phyloP scores from a whole-genome alignment of 1,284 basidiomycete species.

The Rhodotorula mucilaginosa region DNA sequence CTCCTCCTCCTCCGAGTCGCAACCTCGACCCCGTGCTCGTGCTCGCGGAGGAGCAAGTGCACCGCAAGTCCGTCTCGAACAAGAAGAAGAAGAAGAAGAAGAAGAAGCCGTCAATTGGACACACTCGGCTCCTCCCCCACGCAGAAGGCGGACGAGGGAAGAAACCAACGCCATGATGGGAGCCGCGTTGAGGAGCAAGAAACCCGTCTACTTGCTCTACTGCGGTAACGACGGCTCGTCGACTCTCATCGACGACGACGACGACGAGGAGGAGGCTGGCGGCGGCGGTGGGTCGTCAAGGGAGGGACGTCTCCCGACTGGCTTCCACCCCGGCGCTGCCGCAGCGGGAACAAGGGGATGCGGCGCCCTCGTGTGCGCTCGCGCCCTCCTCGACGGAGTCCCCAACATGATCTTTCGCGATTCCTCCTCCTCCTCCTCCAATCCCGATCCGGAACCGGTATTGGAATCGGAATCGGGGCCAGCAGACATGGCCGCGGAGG shows the following conservation, averaged over 20 bases:
- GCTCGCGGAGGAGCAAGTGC: too few relatives aligned
- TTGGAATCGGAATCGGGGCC: too few relatives aligned
- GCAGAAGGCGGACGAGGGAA: conserved; percentile 6
- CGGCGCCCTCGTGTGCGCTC: conserved; percentile 26
- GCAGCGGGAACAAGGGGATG: conserved; percentile 10
- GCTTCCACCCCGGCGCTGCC: not conserved
- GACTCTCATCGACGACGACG: not conserved
- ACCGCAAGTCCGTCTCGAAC: too few relatives aligned
- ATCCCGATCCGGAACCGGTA: too few relatives aligned
- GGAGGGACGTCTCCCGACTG: not conserved
- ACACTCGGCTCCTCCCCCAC: not conserved
- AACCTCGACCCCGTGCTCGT: too few relatives aligned
- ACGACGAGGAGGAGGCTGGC: not conserved
- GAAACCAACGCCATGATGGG: conserved; percentile 28
- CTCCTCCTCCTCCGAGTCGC: too few relatives aligned
- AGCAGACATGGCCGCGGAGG: too few relatives aligned
- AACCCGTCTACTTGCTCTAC: conserved; percentile 22
- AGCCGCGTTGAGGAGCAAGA: conserved; percentile 23
- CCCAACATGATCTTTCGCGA: conserved; percentile 14
- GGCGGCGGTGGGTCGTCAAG: too few relatives aligned
- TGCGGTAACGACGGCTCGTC: conserved; percentile 23
- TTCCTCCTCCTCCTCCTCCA: too few relatives aligned
- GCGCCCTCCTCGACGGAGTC: conserved; percentile 21
- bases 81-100: too few relatives aligned
- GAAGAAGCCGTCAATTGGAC: too few relatives aligned